Evolutionary conservation across 441 rosid genomes (phyloP).

Genomic region (Hura crepitans): DNA sequence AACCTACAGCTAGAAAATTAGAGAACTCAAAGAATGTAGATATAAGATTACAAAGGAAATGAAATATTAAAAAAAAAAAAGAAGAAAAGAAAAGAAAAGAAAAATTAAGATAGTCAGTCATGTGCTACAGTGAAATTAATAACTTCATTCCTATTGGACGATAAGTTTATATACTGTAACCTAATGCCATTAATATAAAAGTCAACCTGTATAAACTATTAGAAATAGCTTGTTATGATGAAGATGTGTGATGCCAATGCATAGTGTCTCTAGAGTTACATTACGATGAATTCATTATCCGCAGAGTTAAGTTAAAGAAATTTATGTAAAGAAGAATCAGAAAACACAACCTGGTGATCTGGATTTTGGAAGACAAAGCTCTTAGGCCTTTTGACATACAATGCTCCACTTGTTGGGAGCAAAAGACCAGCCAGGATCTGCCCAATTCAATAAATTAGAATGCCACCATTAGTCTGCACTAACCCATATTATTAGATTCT

Average conservation of each 20-base stretch:
- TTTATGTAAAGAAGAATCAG: not conserved
- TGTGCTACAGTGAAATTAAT: not conserved
- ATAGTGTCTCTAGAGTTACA: not conserved
- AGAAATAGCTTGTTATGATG: not conserved
- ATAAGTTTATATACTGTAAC: not conserved
- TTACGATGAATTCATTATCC: not conserved
- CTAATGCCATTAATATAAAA: not conserved
- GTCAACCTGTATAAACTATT: not conserved
- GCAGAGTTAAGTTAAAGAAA: not conserved
- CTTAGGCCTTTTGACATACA: conserved; percentile 60
- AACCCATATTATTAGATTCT: not conserved
- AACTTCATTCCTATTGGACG: not conserved
- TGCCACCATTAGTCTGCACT: not conserved
- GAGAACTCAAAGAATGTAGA: no score
- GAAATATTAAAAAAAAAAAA: no score
- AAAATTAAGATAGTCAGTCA: no score
- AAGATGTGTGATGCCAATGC: not conserved
- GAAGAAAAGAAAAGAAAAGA: no score
- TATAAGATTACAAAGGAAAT: no score
- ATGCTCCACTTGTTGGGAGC: conserved; percentile 60
- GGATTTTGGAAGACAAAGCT: conserved; percentile 93
- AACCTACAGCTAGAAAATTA: no score
- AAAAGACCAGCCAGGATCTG: conserved; percentile 89
- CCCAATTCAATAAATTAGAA: conserved; percentile 19
- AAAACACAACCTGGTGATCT: conserved; percentile 69